Evolutionary conservation across 192 early-diverging fungal genomes (phyloP), one percentile per base, ranked within the genome.

Genomic region (Paraglomus brasilianum): DNA sequence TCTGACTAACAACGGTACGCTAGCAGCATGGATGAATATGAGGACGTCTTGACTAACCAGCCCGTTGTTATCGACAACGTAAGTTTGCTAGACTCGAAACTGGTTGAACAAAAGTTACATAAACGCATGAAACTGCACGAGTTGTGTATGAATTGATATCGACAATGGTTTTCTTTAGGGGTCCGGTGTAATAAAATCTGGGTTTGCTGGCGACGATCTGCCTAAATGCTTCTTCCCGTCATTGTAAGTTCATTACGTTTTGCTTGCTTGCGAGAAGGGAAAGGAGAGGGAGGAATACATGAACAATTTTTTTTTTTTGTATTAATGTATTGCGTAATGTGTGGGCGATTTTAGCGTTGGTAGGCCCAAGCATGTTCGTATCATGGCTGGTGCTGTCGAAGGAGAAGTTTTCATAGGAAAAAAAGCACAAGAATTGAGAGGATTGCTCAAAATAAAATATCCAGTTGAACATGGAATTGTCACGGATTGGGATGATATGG

Each of bases 11-110:
- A 30, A 30, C 30, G 30, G 3, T 30, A 30, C 30, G 30, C 43
- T 53, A 46, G 47, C 21, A 72, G 22, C 21, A 74, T 22, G 69
- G 88, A 88, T 93, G 93, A 96, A 61, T 94, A 89, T 77, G 89
- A 91, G 74, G 93, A 95, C 66, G 94, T 96, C 15, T 75, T 97
- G 69, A 96, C 94, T 22, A 99, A 99, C 81, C 95, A 97, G 77
- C 95, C 97, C 14, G 94, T 98, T 10, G 97, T 99, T 57, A 96
- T 99, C 77, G 97, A 99, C 84, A 98, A 98, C 86, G 96, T 98
- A 87, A 82, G 87, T 75, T n/a, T n/a, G n/a, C n/a, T n/a, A n/a
- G n/a, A n/a, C n/a, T n/a, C n/a, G n/a, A n/a, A n/a, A n/a, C n/a
- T n/a, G n/a, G n/a, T 7, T 24, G 36, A 14, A 40, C 43, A 11